Percentiles rank a stretch among this genome's conserved stretches.
These are phyloP conservation scores for Backusella circina DNA, from an alignment of 192 early-diverging fungal species.

Conservation along the genomic window DNA sequence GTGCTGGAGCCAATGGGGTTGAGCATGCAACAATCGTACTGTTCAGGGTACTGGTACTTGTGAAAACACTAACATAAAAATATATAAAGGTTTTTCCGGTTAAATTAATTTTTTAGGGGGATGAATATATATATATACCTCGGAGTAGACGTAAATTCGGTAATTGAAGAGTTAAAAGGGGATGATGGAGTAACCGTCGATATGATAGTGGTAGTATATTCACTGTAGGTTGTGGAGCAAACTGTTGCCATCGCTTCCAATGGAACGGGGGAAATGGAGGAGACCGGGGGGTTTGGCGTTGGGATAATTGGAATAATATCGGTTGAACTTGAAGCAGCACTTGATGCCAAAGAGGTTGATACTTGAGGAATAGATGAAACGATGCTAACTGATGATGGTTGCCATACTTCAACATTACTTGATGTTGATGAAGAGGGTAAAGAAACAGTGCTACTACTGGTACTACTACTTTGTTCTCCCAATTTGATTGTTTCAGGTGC, in stretches of 20 bases:
- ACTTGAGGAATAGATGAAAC: not conserved
- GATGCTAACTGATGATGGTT: not conserved
- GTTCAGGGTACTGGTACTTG: not conserved
- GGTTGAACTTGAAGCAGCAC: not conserved
- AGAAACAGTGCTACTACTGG: not conserved
- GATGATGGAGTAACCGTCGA: not conserved
- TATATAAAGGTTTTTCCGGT: not conserved
- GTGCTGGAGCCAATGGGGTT: not conserved
- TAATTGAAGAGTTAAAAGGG: not conserved
- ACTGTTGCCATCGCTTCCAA: not conserved
- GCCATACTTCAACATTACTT: not conserved
- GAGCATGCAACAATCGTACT: slow-evolving; percentile 7
- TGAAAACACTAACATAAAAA: slow-evolving; percentile 1
- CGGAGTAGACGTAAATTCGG: not conserved
- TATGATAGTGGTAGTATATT: not conserved
- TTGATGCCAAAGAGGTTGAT: not conserved
- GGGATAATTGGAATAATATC: not conserved
- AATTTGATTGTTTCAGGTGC: not conserved
- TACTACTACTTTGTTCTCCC: not conserved
- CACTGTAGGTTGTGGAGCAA: not conserved
- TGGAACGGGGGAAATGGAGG: not conserved
- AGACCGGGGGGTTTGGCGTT: not conserved
- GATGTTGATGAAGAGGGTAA: not conserved
- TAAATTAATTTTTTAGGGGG: not conserved
- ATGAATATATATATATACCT: not conserved